These are phyloP conservation scores for Phanerochaete carnosa DNA, from an alignment of 768 basidiomycete species.

Conservation along the genomic window DNA sequence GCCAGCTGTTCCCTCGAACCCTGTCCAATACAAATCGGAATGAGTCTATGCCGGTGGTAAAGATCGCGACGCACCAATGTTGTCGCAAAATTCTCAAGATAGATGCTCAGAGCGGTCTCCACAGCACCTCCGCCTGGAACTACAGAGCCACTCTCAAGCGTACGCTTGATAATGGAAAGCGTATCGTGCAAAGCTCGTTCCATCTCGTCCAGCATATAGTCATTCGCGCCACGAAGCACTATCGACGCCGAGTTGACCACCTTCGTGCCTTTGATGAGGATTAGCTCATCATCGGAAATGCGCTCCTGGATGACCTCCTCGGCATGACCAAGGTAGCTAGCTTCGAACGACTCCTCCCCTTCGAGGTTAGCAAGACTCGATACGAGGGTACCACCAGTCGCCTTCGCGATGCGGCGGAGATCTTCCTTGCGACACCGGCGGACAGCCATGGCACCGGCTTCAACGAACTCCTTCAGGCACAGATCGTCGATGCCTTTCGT, in stretches of 20 bases:
- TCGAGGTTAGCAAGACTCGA: slow-evolving; percentile 94
- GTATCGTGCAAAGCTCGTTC: slow-evolving; percentile 95
- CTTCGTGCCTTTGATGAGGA: slow-evolving; percentile 96
- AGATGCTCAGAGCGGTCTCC: slow-evolving; percentile 94
- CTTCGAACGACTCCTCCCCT: slow-evolving; percentile 96
- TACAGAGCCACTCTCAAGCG: slow-evolving; percentile 91
- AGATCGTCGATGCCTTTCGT: slow-evolving; percentile 99
- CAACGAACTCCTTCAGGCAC: slow-evolving; percentile 97
- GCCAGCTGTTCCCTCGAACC: slow-evolving; percentile 98
- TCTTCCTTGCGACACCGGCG: slow-evolving; percentile 98
- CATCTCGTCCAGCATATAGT: slow-evolving; percentile 99
- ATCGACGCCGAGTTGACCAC: slow-evolving; percentile 92
- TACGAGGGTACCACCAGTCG: slow-evolving; percentile 91
- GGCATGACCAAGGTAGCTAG: slow-evolving; percentile 84
- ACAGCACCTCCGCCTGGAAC: slow-evolving; percentile 98
- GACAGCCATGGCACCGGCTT: slow-evolving; percentile 98
- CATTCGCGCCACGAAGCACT: slow-evolving; percentile 94
- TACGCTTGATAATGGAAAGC: slow-evolving; percentile 92
- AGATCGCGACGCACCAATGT: slow-evolving; percentile 66
- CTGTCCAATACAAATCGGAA: slow-evolving; percentile 36
- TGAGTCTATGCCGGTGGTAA: not conserved
- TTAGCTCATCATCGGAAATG: slow-evolving; percentile 97
- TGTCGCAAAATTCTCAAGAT: slow-evolving; percentile 97
- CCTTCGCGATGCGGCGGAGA: slow-evolving; percentile 92
- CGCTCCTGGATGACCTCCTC: slow-evolving; percentile 97